Percentiles rank a stretch among this genome's conserved stretches.
Conservation (phyloP, 495 filamentous ascomycete species). For the Xylona heveae region DNA sequence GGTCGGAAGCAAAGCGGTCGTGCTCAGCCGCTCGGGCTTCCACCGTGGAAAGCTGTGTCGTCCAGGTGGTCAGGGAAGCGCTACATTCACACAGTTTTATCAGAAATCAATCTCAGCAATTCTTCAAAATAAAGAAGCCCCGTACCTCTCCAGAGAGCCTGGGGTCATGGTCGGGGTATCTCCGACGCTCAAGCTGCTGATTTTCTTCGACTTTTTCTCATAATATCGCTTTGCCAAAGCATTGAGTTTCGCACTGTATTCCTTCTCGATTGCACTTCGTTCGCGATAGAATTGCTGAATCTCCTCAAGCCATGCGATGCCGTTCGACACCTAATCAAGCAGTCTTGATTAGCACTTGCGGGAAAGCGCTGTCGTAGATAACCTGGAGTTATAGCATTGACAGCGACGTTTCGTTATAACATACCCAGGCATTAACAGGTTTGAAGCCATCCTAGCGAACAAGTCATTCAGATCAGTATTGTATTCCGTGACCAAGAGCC, state of each 20-base stretch:
- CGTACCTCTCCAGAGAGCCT: constrained; percentile 71
- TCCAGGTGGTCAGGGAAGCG: constrained; percentile 92
- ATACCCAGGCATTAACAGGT: constrained; percentile 75
- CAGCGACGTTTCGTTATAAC: constrained; percentile 2
- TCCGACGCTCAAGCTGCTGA: constrained; percentile 73
- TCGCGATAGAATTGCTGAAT: constrained; percentile 95
- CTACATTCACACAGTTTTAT: constrained; percentile 20
- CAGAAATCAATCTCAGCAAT: not conserved
- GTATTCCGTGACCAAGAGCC: no score
- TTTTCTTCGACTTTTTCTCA: constrained; percentile 87
- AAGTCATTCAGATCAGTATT: constrained; percentile 6
- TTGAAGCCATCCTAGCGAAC: constrained; percentile 71
- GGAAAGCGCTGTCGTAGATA: constrained; percentile 9
- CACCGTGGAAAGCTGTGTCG: constrained; percentile 71
- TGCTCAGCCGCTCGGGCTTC: constrained; percentile 79
- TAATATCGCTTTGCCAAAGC: constrained; percentile 84
- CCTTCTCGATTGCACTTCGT: constrained; percentile 81
- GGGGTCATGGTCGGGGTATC: constrained; percentile 86
- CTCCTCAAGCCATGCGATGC: constrained; percentile 89
- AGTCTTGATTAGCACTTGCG: constrained; percentile 8
- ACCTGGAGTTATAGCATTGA: not conserved
- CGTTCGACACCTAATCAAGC: constrained; percentile 40
- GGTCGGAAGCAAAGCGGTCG: constrained; percentile 56
- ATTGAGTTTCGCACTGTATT: constrained; percentile 74
- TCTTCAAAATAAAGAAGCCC: constrained; percentile 1